These are phyloP conservation scores for Beauveria scarabaeidicola DNA, from an alignment of 2,329 filamentous ascomycete genomes.

Conservation along the genomic window DNA sequence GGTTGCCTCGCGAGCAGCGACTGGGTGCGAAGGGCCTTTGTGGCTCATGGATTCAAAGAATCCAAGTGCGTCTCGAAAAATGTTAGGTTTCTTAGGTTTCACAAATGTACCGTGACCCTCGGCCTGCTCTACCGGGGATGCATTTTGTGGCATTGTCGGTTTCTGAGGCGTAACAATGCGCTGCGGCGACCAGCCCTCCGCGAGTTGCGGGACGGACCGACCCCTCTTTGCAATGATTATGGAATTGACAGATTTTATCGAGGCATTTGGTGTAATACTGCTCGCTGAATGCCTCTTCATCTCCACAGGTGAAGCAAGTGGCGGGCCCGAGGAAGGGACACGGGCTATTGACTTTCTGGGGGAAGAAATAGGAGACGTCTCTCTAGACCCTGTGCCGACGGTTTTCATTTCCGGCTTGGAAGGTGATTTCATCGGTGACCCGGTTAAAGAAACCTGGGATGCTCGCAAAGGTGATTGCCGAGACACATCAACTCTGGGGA, in stretches of 20 bases:
- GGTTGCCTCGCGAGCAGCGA: background rate
- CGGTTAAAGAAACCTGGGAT: background rate
- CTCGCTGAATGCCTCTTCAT: background rate
- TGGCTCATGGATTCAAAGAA: constrained; percentile 22
- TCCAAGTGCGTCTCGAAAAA: constrained; percentile 20
- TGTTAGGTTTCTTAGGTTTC: background rate
- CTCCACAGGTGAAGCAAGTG: background rate
- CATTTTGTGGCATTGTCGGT: background rate
- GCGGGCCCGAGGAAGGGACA: background rate
- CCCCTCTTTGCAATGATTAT: background rate
- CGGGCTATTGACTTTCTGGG: background rate
- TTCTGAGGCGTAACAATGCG: constrained; percentile 10
- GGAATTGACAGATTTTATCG: background rate
- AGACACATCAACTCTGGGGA: background rate
- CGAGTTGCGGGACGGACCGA: background rate
- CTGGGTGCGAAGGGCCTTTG: background rate
- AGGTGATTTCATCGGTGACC: background rate
- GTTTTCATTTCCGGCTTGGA: background rate
- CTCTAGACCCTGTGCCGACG: background rate
- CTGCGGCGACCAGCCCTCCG: constrained; percentile 5
- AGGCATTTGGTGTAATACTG: background rate
- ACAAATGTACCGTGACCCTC: constrained; percentile 5
- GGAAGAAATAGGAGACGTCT: background rate
- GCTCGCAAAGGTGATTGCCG: background rate
- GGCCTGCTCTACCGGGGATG: background rate